Base-by-base conservation (phyloP, 306 rosid species). In the Cicer chorassanicum region DNA sequence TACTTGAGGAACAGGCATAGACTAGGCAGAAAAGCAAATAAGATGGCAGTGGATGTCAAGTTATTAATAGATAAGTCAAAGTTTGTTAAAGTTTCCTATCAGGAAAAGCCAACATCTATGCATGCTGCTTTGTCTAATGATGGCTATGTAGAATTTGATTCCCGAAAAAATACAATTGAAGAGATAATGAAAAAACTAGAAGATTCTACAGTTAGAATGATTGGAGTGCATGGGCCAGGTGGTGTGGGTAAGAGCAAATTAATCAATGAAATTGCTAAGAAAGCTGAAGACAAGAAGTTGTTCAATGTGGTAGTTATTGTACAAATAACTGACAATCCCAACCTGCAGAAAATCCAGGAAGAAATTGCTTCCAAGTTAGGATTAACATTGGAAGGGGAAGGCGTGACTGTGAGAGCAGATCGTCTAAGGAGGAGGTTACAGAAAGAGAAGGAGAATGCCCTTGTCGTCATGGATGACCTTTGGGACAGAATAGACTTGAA, bases 161-260 rank as follows among this genome's bases (percentile, higher is more conserved):
- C 77, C 3, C 43, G 77, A 72, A 72, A 43, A 18, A 2, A 21
- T 13, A 72, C 65, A 24, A 42, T 57, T 19, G 68, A 29, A 21
- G 9, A 0, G 43, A 72, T 72, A 42, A 72, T 72, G 67, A 40
- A 72, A 72, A 50, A 50, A 56, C 68, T 72, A 16, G 77, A 56
- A 43, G 77, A 72, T 49, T 57, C 77, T 10, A 72, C 67, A n/a
- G 7, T 43, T 15, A 72, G 34, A 42, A 42, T 72, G 77, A 59
- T 72, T 56, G 77, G 77, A 56, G 56, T 72, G 44, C 46, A 72
- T 2, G 68, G 77, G 56, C 67, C 15, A 21, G 77, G 68, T 56
- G 77, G 77, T 21, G 77, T 72, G 21, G 77, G 77, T n/a, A 72
- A 72, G 68, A 57, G 44, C 56, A 72, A 68, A 13, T 72, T 72